Conservation (phyloP, 2,329 filamentous ascomycete genomes). For the Cladosporium sp. region DNA sequence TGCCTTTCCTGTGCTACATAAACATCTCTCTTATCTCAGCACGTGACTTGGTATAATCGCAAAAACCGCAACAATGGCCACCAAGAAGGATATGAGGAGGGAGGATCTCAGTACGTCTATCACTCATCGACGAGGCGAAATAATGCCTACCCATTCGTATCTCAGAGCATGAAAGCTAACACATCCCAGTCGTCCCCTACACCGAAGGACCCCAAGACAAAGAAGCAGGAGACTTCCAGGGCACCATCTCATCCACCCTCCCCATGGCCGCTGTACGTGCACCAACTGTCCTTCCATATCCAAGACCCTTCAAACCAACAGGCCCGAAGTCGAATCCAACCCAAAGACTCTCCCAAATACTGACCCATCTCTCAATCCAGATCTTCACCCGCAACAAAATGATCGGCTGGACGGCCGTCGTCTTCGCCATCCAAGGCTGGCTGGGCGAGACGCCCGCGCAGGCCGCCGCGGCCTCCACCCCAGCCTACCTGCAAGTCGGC, state of each 20-base stretch:
- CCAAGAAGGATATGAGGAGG: constrained; percentile 72
- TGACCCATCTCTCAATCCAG: constrained; percentile 20
- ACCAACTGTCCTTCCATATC: not conserved
- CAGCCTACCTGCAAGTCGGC: constrained; percentile 68
- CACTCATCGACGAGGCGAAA: too few species aligned
- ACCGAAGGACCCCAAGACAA: constrained; percentile 67
- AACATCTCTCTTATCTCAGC: not conserved
- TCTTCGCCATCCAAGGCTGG: constrained; percentile 73
- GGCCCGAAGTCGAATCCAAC: not conserved
- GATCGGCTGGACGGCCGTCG: constrained; percentile 67
- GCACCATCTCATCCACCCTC: constrained; percentile 69
- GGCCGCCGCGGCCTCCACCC: constrained; percentile 62
- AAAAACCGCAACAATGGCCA: constrained; percentile 49
- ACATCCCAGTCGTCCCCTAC: constrained; percentile 74
- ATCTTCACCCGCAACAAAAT: constrained; percentile 43
- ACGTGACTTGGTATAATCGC: not conserved
- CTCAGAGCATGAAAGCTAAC: constrained; percentile 7
- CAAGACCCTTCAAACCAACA: not conserved
- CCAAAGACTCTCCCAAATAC: not conserved
- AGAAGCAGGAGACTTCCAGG: constrained; percentile 63
- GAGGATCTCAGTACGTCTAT: constrained; percentile 66
- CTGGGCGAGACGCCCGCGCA: constrained; percentile 68
- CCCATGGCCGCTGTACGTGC: constrained; percentile 79
- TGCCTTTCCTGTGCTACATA: too few species aligned
- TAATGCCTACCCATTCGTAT: not conserved